phyloP scores from a whole-genome alignment of 2,329 filamentous ascomycete species.

The Trichoderma harzianum region DNA sequence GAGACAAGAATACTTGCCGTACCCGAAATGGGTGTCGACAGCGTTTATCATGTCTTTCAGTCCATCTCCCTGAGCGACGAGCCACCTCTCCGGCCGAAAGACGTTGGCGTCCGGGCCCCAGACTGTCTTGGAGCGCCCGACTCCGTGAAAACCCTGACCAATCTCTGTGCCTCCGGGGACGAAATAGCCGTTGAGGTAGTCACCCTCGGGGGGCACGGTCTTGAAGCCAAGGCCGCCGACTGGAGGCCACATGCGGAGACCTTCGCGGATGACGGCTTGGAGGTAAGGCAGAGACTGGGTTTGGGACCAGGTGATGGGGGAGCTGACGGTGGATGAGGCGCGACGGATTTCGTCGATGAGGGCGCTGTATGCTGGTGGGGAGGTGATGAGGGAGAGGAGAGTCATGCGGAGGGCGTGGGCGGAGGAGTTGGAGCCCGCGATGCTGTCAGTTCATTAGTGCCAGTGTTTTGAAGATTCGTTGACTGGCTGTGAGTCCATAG shows the following conservation, averaged over 20 bases:
- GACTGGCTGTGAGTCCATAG: no score
- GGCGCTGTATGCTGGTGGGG: slow-evolving; percentile 38
- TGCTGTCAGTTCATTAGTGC: slow-evolving; percentile 32
- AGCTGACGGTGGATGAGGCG: slow-evolving; percentile 37
- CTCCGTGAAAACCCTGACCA: slow-evolving; percentile 53
- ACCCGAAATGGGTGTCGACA: slow-evolving; percentile 44
- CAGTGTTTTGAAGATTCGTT: background rate
- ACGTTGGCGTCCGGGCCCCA: slow-evolving; percentile 52
- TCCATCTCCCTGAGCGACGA: slow-evolving; percentile 35
- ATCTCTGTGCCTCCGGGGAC: slow-evolving; percentile 52
- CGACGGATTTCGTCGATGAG: slow-evolving; percentile 43
- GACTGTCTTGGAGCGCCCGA: slow-evolving; percentile 45
- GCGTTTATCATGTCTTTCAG: slow-evolving; percentile 35
- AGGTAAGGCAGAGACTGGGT: slow-evolving; percentile 50
- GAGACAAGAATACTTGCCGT: slow-evolving; percentile 44
- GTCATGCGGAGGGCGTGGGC: slow-evolving; percentile 52
- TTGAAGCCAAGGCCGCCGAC: slow-evolving; percentile 53
- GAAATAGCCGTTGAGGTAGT: slow-evolving; percentile 48
- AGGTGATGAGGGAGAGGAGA: slow-evolving; percentile 49
- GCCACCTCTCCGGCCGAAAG: slow-evolving; percentile 54
- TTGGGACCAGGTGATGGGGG: slow-evolving; percentile 43
- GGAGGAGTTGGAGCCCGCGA: slow-evolving; percentile 60
- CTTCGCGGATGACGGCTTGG: slow-evolving; percentile 55
- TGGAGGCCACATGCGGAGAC: slow-evolving; percentile 54
- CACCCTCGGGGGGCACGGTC: slow-evolving; percentile 50